Base-by-base conservation (phyloP, 176 grass and related monocot genomes). In the Coix lacrymajobi region DNA sequence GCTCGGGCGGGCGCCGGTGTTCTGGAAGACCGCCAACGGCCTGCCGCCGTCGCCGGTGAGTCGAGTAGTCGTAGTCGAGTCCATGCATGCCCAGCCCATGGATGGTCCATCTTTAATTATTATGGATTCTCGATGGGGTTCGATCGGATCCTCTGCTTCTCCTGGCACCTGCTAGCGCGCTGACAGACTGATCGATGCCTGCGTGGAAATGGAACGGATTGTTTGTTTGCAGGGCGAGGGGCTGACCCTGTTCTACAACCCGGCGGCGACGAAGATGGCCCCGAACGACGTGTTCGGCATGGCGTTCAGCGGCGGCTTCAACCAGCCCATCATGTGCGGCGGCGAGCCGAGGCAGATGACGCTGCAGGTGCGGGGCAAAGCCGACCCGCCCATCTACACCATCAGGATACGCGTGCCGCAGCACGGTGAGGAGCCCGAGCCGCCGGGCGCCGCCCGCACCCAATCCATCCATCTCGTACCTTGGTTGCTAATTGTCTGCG, bases 251-350 rank as follows among this genome's bases (percentile, higher is more conserved):
- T 98, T 98, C 93, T 95, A 95, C 79, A 98, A 98, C 88, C 91
- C 96, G 40, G 86, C 65, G 39, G 85, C 89, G 46, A 67, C 8
- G 54, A 93, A 85, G 76, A 29, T 98, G 68, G 13, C 82, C 22
- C 92, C 87, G 4, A 93, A 83, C 79, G 85, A 90, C 30, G 62
- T 86, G 75, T 93, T 95, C 34, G 92, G 96, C 49, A 48, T 98
- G 84, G 96, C 92, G 43, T 98, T 98, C 67, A 98, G 93, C 77
- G 96, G 96, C 33, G 92, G 96, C 11, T 98, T 98, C 87, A 98
- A 98, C 87, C 96, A 98, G 82, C 96, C 96, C 19, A 98, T 98
- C 77, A 98, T 95, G 96, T 98, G 96, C 34, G 90, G 96, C 39
- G 87, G 90, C 40, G 90, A 93, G 79, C 92, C 96, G 26, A 95